These are phyloP conservation scores for Diaporthe capsici DNA, from an alignment of 2,329 filamentous ascomycete species.

Conservation along the genomic window DNA sequence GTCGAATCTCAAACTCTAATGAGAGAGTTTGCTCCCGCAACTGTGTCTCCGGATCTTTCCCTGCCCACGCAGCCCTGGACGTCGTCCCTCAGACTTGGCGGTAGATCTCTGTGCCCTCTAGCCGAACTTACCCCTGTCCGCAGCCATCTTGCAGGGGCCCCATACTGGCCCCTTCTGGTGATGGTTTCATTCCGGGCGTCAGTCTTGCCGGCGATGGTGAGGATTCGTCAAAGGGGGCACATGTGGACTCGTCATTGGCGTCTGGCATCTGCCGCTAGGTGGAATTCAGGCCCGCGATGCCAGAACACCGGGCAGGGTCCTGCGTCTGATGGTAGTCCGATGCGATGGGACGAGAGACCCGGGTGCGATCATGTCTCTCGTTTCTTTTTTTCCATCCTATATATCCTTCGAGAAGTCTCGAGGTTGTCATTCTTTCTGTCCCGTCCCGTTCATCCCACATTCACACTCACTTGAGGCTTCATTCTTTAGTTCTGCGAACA, in stretches of 20 bases:
- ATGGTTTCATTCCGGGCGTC: slow-evolving; percentile 43
- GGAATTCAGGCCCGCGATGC: slow-evolving; percentile 22
- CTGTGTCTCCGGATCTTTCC: slow-evolving; percentile 14
- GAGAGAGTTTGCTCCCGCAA: slow-evolving; percentile 18
- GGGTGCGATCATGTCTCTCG: slow-evolving; percentile 2
- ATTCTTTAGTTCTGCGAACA: slow-evolving; percentile 40
- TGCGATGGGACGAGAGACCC: slow-evolving; percentile 15
- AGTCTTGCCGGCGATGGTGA: slow-evolving; percentile 43
- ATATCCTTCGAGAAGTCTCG: slow-evolving; percentile 28
- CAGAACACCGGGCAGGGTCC: slow-evolving; percentile 18
- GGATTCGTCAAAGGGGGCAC: slow-evolving; percentile 41
- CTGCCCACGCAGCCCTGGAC: not conserved
- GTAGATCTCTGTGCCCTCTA: slow-evolving; percentile 28
- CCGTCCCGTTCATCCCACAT: slow-evolving; percentile 8
- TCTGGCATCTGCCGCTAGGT: slow-evolving; percentile 1
- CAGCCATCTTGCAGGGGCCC: slow-evolving; percentile 22
- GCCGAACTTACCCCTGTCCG: slow-evolving; percentile 31
- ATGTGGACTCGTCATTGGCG: slow-evolving; percentile 32
- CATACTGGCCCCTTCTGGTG: slow-evolving; percentile 36
- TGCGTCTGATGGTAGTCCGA: slow-evolving; percentile 1
- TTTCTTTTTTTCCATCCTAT: slow-evolving; percentile 16
- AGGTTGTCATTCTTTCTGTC: not conserved
- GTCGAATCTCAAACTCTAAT: slow-evolving; percentile 27
- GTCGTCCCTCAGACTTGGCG: slow-evolving; percentile 23
- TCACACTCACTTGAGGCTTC: slow-evolving; percentile 36